Base-by-base conservation (phyloP, 148 eudicot genomes). In the Nepenthes gracilis region DNA sequence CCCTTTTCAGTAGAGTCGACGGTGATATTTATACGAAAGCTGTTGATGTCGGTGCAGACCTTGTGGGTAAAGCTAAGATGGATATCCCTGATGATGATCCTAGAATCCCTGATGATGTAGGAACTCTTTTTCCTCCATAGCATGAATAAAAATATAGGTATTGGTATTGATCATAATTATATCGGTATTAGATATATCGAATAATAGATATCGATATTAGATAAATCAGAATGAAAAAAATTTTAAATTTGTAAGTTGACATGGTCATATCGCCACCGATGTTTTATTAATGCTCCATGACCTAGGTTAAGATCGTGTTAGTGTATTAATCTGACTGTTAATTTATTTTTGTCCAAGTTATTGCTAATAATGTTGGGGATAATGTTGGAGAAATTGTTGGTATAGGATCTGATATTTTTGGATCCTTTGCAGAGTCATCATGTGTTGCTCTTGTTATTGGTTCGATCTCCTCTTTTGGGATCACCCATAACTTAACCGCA, bases 301-400 rank as follows among this genome's bases (percentile, higher is more conserved):
- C 15, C 53, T 40, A 3, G 45, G 23, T 23, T 23, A 40, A 40
- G 45, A 1, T 40, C 45, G 8, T 52, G 1, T 52, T 52, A 0
- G 5, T 52, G 1, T 15, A 32, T 55, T n/a, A 2, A 23, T 4
- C n/a, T 35, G 9, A 55, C 1, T 0, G 32, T 10, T 45, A 32
- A 35, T n/a, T 57, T 12, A 35, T 58, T 64, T 36, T 70, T 60
- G 9, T 59, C 51, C 33, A 81, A 85, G 95, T 87, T 62, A 87
- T 87, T 77, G 95, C 90, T 34, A 90, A 84, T 67, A 84, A 87
- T 64, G 95, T 81, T 55, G 95, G 95, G 34, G 87, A 82, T 54
- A 82, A 79, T 55, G 87, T 82, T 43, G 87, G 87, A 38, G 90
- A 87, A 56, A 87, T 87, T 74, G 90, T 85, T 66, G 95, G 95